Percentiles rank a stretch among this genome's conserved stretches.
Evolutionary conservation across 768 basidiomycete genomes (phyloP).

Genomic region (Chalciporus chontae): DNA sequence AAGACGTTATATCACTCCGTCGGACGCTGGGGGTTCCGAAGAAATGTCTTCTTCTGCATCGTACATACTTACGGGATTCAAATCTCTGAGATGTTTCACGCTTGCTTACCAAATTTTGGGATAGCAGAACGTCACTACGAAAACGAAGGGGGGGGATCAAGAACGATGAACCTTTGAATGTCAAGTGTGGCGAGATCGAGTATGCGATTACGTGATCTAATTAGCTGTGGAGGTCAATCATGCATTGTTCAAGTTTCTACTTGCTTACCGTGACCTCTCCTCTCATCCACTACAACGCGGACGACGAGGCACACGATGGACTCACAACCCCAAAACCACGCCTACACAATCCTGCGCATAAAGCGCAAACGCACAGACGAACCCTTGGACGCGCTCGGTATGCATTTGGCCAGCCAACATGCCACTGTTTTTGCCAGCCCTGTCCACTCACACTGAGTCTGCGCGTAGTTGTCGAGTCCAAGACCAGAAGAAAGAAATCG

Average conservation of each 20-base stretch:
- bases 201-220: background rate
- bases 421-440: constrained; percentile 7
- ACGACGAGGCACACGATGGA: constrained; percentile 17
- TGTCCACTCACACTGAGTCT: constrained; percentile 10
- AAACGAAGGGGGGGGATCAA: no score
- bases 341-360: constrained; percentile 74
- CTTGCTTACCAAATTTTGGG: no score
- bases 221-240: background rate
- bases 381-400: constrained; percentile 78
- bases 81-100: no score
- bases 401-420: constrained; percentile 19
- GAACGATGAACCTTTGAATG: no score
- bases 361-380: constrained; percentile 82
- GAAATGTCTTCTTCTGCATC: no score
- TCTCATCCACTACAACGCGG: background rate
- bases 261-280: background rate
- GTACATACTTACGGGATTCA: no score
- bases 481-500: constrained; percentile 58
- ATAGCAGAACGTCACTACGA: no score
- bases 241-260: background rate
- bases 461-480: constrained; percentile 58
- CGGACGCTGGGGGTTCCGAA: no score
- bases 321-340: constrained; percentile 26
- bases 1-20: no score
- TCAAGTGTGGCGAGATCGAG: no score